Conservation (phyloP, 2,329 filamentous ascomycete species). For the Kalaharituber pfeilii region DNA sequence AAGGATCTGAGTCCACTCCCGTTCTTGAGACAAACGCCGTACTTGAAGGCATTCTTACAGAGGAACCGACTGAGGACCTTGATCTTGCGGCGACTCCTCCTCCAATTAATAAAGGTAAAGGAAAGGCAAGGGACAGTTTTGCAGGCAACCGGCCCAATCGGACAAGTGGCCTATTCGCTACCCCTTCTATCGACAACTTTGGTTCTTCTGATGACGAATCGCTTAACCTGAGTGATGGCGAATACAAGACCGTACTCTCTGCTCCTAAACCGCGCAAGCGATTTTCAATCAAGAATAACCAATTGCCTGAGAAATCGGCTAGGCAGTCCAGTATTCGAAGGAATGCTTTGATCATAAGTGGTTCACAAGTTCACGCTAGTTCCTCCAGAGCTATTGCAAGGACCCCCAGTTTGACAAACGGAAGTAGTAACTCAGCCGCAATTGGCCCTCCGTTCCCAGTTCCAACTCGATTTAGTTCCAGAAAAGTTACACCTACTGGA, state of each 20-base stretch:
- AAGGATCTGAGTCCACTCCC: not conserved
- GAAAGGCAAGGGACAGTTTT: not conserved
- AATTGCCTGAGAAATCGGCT: not conserved
- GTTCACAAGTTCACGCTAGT: conserved; percentile 13
- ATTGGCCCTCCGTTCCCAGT: conserved; percentile 69
- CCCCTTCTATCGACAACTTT: not conserved
- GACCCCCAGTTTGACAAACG: conserved; percentile 6
- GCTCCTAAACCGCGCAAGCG: conserved; percentile 38
- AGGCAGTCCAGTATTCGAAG: conserved; percentile 14
- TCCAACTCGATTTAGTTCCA: conserved; percentile 71
- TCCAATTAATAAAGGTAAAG: not conserved
- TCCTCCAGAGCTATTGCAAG: conserved; percentile 16
- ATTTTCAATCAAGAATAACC: not conserved
- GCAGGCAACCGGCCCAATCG: not conserved
- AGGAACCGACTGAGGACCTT: not conserved
- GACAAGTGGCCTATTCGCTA: not conserved
- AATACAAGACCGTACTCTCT: conserved; percentile 48
- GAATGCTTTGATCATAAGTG: conserved; percentile 14
- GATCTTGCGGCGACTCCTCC: not conserved
- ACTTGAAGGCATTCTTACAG: not conserved
- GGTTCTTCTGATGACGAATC: conserved; percentile 27
- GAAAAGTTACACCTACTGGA: conserved; percentile 36
- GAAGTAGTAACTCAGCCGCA: conserved; percentile 11
- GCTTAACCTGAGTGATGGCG: conserved; percentile 45
- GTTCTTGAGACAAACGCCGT: not conserved